Percentiles rank a stretch among this genome's conserved stretches.
Evolutionary conservation across 495 filamentous ascomycete species (phyloP).

Genomic region (Neurospora hispaniola): DNA sequence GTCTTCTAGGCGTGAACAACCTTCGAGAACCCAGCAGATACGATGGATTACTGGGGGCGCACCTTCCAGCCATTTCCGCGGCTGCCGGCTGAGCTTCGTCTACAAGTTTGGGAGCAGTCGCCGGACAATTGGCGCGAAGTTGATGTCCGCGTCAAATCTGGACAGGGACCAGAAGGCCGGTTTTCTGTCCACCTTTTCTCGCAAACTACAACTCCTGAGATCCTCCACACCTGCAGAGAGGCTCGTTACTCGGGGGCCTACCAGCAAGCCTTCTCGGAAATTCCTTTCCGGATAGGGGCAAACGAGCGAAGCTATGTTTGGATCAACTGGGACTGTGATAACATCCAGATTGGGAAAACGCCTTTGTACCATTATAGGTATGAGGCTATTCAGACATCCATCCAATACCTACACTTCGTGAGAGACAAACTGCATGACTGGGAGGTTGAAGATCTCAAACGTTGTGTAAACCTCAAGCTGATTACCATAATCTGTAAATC

Average conservation of each 20-base stretch:
- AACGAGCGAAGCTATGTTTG: neutral
- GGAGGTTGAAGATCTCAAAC: neutral
- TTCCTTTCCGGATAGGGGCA: accelerated
- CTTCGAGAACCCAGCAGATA: neutral
- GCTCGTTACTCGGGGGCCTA: neutral
- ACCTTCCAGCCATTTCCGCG: neutral
- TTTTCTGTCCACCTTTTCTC: neutral
- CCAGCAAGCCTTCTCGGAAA: neutral
- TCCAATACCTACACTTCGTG: neutral
- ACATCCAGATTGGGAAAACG: neutral
- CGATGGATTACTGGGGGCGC: neutral
- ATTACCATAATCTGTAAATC: neutral
- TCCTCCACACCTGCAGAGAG: neutral
- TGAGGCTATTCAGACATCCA: neutral
- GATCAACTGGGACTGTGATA: neutral
- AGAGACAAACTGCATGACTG: neutral
- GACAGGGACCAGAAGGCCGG: accelerated
- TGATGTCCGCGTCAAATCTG: neutral
- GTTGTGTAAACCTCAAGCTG: neutral
- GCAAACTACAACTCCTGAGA: neutral
- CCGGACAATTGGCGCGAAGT: neutral
- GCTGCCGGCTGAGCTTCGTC: neutral
- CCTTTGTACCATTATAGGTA: too few species aligned
- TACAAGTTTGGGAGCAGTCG: neutral
- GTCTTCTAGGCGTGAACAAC: neutral